Percentiles rank a stretch among this genome's conserved stretches.
phyloP scores from a whole-genome alignment of 2,329 filamentous ascomycete genomes.

The Pezicula rhizophila region DNA sequence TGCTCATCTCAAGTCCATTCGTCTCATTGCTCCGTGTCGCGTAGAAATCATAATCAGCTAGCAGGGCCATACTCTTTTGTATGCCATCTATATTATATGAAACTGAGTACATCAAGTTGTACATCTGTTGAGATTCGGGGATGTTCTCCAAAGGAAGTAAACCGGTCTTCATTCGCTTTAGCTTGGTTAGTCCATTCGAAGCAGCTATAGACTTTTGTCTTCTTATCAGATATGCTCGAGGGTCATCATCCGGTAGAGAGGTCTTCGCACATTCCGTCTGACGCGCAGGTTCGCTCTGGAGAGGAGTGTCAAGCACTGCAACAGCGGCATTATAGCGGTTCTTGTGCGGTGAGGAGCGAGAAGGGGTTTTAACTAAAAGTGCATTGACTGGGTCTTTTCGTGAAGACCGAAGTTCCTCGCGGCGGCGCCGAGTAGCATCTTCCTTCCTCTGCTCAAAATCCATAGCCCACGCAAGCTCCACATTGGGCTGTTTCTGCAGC shows the following conservation, averaged over 20 bases:
- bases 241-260: constrained; percentile 22
- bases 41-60: constrained; percentile 17
- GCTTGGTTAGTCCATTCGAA: constrained; percentile 7
- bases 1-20: constrained; percentile 13
- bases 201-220: constrained; percentile 17
- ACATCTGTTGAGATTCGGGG: constrained; percentile 13
- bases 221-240: constrained; percentile 26
- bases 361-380: background rate
- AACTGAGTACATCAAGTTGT: constrained; percentile 15
- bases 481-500: constrained; percentile 4
- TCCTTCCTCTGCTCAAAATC: constrained; percentile 27
- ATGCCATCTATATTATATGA: constrained; percentile 7
- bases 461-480: constrained; percentile 25
- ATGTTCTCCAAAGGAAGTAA: constrained; percentile 24
- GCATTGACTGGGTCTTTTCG: constrained; percentile 4
- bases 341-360: constrained; percentile 21
- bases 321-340: constrained; percentile 25
- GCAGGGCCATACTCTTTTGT: background rate
- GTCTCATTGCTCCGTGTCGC: constrained; percentile 8
- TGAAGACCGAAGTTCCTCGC: constrained; percentile 18
- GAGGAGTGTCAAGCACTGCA: constrained; percentile 5
- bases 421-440: constrained; percentile 19
- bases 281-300: background rate
- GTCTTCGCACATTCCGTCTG: constrained; percentile 12
- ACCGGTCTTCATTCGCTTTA: constrained; percentile 19